Evolutionary conservation across 2,329 filamentous ascomycete species (phyloP), one percentile per base, ranked within the genome.

Genomic region (Trichoderma polysporum): DNA sequence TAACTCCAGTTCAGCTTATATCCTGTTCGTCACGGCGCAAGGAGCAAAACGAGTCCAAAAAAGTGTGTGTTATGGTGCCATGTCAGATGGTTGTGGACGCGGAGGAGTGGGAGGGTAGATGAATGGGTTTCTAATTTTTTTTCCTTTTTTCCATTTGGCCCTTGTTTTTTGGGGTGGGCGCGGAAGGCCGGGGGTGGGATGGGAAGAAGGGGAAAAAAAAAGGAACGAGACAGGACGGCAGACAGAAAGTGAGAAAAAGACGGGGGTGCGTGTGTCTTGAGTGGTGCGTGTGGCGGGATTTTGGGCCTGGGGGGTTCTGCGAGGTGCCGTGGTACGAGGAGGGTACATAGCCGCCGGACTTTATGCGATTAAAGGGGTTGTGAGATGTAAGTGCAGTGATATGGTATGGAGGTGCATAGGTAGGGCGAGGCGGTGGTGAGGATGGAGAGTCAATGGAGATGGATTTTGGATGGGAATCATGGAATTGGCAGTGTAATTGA

Each of bases 11-110:
- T 62, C 22, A 54, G 41, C 25, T 37, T 47, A 33, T 58, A 35
- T 63, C 74, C 52, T 79, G 81, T 77, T 79, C 81, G 77, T 70
- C 79, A 69, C 66, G 50, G 59, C 65, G 57, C 49, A 77, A 77
- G 80, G 88, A 87, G 79, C 80, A 82, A 74, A 89, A 88, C 74
- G 84, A 91, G 88, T 86, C 86, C 83, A 88, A 88, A 82, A 85
- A 91, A 78, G 81, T 79, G 75, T 78, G 77, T 76, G 72, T 79
- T 80, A 77, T n/a, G 35, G 57, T 67, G 31, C 61, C 4, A 10
- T 41, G 41, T 1, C 22, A 17, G 76, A 73, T 74, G 71, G 74
- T 72, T 74, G 74, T 73, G 70, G 70, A 71, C 73, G 75, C 73
- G 72, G 72, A 75, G 73, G 73, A 71, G 75, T 71, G 74, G 73